A percentile compares a stretch with the other conserved stretches of the same genome.
These are phyloP conservation scores for Phycomyces blakesleeanus DNA, from an alignment of 192 early-diverging fungal genomes.

Conservation along the genomic window DNA sequence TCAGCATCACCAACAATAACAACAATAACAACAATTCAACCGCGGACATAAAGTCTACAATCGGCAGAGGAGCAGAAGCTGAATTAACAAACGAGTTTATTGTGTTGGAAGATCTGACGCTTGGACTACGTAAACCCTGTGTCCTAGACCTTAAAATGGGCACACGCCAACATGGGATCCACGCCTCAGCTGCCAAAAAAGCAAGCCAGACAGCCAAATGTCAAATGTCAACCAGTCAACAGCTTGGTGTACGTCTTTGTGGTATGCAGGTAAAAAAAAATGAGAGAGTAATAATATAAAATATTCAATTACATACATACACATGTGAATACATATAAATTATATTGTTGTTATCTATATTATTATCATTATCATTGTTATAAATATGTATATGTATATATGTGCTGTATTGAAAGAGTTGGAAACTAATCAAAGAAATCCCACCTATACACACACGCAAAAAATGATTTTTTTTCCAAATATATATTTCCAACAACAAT, in stretches of 20 bases:
- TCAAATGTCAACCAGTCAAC: conserved; percentile 84
- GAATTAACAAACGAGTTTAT: conserved; percentile 62
- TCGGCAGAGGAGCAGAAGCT: no score
- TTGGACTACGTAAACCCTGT: conserved; percentile 83
- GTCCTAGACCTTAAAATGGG: conserved; percentile 99
- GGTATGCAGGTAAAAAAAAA: conserved; percentile 82
- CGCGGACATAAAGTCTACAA: neutral
- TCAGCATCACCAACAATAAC: neutral
- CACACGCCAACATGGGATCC: conserved; percentile 91
- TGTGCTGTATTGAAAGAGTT: no score
- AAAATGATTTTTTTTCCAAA: no score
- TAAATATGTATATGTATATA: no score
- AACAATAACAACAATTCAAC: neutral
- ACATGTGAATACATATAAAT: no score
- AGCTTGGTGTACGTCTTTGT: conserved; percentile 91
- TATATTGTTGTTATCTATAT: no score
- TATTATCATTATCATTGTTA: no score
- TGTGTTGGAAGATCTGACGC: conserved; percentile 90
- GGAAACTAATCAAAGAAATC: no score
- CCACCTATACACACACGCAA: no score
- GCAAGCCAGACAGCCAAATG: conserved; percentile 89
- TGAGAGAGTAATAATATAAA: no score
- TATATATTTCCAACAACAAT: no score
- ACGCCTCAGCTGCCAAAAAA: conserved; percentile 78
- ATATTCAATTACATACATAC: no score